Evolutionary conservation across 2,329 filamentous ascomycete genomes (phyloP).

Genomic region (Penicillium polonicum): DNA sequence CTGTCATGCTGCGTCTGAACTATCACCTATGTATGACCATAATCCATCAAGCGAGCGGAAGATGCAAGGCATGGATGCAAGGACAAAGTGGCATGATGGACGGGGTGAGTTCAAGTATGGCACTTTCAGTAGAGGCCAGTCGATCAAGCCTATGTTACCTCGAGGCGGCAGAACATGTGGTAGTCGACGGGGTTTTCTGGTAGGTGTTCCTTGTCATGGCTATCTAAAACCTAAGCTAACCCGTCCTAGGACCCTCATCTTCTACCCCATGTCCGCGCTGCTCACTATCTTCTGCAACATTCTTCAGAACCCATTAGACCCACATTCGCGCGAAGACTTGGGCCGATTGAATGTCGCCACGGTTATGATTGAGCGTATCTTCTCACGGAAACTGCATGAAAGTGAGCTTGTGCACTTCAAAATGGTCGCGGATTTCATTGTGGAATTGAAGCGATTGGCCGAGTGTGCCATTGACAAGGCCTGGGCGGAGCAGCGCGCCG

Average conservation of each 20-base stretch:
- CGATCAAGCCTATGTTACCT: slow-evolving; percentile 55
- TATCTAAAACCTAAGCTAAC: not conserved
- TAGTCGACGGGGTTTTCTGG: slow-evolving; percentile 54
- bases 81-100: slow-evolving; percentile 40
- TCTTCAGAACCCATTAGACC: slow-evolving; percentile 49
- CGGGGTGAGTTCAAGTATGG: slow-evolving; percentile 54
- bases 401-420: slow-evolving; percentile 45
- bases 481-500: slow-evolving; percentile 28
- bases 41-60: slow-evolving; percentile 56
- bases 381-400: slow-evolving; percentile 28
- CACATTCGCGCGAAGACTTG: slow-evolving; percentile 48
- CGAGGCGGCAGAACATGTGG: slow-evolving; percentile 41
- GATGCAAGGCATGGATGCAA: slow-evolving; percentile 48
- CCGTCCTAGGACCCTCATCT: slow-evolving; percentile 51
- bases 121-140: slow-evolving; percentile 56
- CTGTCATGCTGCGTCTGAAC: slow-evolving; percentile 52
- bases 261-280: slow-evolving; percentile 57
- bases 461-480: slow-evolving; percentile 47
- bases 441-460: slow-evolving; percentile 47
- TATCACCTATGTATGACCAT: slow-evolving; percentile 57
- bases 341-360: slow-evolving; percentile 47
- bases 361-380: slow-evolving; percentile 45
- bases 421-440: slow-evolving; percentile 46
- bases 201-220: slow-evolving; percentile 27
- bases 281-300: slow-evolving; percentile 58